phyloP scores from a whole-genome alignment of 2,329 filamentous ascomycete species.

The Fusarium continuum region DNA sequence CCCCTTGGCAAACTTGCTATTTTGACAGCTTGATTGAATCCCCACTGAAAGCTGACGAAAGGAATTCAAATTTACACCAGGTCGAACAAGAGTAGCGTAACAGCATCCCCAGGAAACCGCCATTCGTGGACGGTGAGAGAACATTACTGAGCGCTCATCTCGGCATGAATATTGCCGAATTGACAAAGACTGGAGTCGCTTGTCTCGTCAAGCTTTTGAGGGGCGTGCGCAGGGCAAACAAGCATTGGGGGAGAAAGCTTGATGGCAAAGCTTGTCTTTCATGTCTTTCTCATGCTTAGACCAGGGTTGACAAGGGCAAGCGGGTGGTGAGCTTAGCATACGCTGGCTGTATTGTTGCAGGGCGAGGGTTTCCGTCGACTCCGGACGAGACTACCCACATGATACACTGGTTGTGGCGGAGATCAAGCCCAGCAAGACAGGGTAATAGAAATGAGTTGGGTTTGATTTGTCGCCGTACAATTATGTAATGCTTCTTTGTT shows the following conservation, averaged over 20 bases:
- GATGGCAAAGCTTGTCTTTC: slow-evolving; percentile 1
- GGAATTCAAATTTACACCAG: slow-evolving; percentile 9
- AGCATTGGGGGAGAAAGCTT: slow-evolving; percentile 23
- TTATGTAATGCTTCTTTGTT: background rate
- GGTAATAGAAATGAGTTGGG: background rate
- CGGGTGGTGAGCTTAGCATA: slow-evolving; percentile 14
- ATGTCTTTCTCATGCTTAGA: background rate
- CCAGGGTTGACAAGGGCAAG: background rate
- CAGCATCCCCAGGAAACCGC: too few relatives aligned
- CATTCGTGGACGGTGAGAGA: slow-evolving; percentile 10
- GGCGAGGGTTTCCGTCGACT: too few relatives aligned
- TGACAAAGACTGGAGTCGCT: slow-evolving; percentile 3
- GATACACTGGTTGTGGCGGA: too few relatives aligned
- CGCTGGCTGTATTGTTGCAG: background rate
- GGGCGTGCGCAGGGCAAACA: background rate
- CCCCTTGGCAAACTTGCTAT: slow-evolving; percentile 11
- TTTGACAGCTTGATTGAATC: background rate
- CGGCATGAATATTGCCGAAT: slow-evolving; percentile 7
- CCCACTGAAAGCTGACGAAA: background rate
- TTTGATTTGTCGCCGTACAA: background rate
- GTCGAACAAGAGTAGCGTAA: background rate
- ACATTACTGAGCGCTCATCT: background rate
- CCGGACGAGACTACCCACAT: too few relatives aligned
- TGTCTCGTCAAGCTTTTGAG: slow-evolving; percentile 27
- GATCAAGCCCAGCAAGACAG: too few relatives aligned